phyloP scores from a whole-genome alignment of 2,329 filamentous ascomycete species.

The Lecanicillium sp. region DNA sequence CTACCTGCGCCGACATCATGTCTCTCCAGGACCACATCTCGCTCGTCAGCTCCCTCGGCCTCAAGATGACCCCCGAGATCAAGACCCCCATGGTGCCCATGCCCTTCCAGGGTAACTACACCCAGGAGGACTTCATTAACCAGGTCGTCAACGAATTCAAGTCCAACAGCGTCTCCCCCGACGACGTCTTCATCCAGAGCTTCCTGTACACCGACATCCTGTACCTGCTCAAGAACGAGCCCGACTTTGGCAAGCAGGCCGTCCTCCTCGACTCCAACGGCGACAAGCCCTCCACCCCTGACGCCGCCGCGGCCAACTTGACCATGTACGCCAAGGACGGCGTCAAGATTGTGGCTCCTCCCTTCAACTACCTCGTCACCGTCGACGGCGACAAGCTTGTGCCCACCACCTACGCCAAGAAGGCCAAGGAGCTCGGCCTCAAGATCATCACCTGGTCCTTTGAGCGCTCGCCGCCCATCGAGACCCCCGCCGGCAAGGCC shows the following conservation, averaged over 20 bases:
- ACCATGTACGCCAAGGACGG: conserved; percentile 50
- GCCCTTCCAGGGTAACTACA: conserved; percentile 60
- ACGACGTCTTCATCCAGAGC: conserved; percentile 56
- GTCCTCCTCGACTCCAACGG: conserved; percentile 60
- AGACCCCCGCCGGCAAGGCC: conserved; percentile 34
- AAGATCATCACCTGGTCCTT: conserved; percentile 64
- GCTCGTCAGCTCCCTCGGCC: conserved; percentile 49
- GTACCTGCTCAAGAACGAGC: conserved; percentile 60
- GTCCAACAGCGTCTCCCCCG: conserved; percentile 43
- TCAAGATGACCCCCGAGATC: conserved; percentile 61
- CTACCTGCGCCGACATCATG: conserved; percentile 56
- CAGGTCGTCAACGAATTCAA: conserved; percentile 59
- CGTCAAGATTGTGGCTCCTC: conserved; percentile 57
- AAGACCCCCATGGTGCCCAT: conserved; percentile 65
- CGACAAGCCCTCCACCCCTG: conserved; percentile 45
- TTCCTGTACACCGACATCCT: conserved; percentile 59
- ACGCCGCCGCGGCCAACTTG: conserved; percentile 50
- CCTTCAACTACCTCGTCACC: conserved; percentile 55
- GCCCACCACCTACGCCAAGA: conserved; percentile 56
- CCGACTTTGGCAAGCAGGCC: conserved; percentile 54
- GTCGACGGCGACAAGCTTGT: conserved; percentile 49
- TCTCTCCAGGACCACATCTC: conserved; percentile 57
- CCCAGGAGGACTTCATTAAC: conserved; percentile 57
- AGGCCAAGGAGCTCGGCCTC: conserved; percentile 54
- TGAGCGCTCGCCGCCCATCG: conserved; percentile 58